phyloP scores from a whole-genome alignment of 2,329 filamentous ascomycete genomes.

The Neofusicoccum sp. region DNA sequence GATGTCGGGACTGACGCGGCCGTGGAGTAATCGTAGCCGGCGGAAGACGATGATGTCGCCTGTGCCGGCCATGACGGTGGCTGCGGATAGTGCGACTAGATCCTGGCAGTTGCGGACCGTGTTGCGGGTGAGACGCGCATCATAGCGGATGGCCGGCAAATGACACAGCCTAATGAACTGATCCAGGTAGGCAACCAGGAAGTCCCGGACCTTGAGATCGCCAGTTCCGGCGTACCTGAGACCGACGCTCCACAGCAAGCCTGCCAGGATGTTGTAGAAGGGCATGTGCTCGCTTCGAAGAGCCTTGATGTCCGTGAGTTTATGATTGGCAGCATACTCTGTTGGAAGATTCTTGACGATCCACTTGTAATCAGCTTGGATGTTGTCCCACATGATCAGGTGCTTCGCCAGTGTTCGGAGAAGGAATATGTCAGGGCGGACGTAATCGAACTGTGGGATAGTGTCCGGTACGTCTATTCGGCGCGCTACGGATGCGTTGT shows the following conservation, averaged over 20 bases:
- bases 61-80: constrained; percentile 94
- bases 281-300: constrained; percentile 84
- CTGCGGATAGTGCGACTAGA: constrained; percentile 75
- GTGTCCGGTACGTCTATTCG: constrained; percentile 95
- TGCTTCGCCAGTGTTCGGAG: constrained; percentile 87
- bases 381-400: constrained; percentile 88
- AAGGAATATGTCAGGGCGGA: constrained; percentile 89
- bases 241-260: constrained; percentile 72
- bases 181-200: constrained; percentile 83
- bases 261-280: constrained; percentile 89
- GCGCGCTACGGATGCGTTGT: constrained; percentile 80
- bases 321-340: constrained; percentile 66
- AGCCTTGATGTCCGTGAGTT: constrained; percentile 60
- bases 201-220: constrained; percentile 71
- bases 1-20: constrained; percentile 78
- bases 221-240: constrained; percentile 52
- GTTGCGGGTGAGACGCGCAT: constrained; percentile 78
- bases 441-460: constrained; percentile 88
- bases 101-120: constrained; percentile 92
- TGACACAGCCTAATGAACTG: constrained; percentile 79
- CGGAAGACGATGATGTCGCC: constrained; percentile 86
- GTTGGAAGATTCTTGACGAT: constrained; percentile 72
- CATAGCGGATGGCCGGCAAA: constrained; percentile 68
- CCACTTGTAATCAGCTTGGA: constrained; percentile 75
- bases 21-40: constrained; percentile 83